Percentiles rank a stretch among this genome's conserved stretches.
Evolutionary conservation across 768 basidiomycete species (phyloP).

Genomic region (Dentipellis fragilis): DNA sequence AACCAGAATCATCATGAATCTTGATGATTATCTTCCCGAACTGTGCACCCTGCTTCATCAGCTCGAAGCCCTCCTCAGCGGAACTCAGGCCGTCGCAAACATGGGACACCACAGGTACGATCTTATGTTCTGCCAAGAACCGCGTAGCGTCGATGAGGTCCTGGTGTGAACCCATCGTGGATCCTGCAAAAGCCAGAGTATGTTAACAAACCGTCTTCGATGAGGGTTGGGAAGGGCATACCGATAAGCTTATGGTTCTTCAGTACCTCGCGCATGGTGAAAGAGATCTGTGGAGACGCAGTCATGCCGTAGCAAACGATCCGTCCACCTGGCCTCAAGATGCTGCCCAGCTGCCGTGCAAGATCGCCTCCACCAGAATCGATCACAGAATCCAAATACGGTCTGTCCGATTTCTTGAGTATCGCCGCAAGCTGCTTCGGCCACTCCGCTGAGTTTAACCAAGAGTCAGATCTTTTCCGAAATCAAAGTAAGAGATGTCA

Average conservation of each 20-base stretch:
- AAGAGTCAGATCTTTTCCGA: background rate
- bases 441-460: constrained; percentile 21
- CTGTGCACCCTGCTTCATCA: constrained; percentile 52
- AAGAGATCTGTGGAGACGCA: constrained; percentile 41
- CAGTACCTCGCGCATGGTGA: constrained; percentile 75
- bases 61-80: constrained; percentile 61
- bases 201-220: background rate
- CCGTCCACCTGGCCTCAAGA: constrained; percentile 27
- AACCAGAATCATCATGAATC: constrained; percentile 19
- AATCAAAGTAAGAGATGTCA: background rate
- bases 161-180: constrained; percentile 74
- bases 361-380: constrained; percentile 38
- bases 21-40: constrained; percentile 72
- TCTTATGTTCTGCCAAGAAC: constrained; percentile 56
- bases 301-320: constrained; percentile 39
- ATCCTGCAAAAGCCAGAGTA: constrained; percentile 34
- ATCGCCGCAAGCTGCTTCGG: constrained; percentile 22
- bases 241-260: constrained; percentile 68
- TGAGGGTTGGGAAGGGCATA: constrained; percentile 20
- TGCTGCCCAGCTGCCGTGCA: constrained; percentile 21
- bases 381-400: constrained; percentile 29
- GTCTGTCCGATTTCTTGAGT: constrained; percentile 18
- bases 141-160: constrained; percentile 65
- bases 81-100: constrained; percentile 57
- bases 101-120: constrained; percentile 62